Evolutionary conservation across 495 filamentous ascomycete genomes (phyloP).

Genomic region (Extremus antarcticus): DNA sequence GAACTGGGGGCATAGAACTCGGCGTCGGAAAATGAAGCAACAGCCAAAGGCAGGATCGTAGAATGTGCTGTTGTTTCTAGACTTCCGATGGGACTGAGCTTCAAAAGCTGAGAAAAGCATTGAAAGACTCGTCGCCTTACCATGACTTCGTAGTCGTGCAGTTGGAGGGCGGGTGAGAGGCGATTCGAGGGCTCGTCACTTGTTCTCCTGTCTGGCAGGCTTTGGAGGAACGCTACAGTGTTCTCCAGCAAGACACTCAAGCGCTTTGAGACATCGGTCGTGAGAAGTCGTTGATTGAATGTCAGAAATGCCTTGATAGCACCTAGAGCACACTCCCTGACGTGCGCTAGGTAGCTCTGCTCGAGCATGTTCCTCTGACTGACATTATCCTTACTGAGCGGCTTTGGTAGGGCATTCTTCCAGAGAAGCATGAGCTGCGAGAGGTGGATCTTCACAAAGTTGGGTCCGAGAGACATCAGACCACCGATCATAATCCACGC

Average conservation of each 20-base stretch:
- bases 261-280: constrained; percentile 86
- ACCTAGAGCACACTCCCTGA: constrained; percentile 88
- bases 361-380: constrained; percentile 72
- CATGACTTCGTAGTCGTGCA: constrained; percentile 90
- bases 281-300: constrained; percentile 85
- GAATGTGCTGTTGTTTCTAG: constrained; percentile 81
- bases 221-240: constrained; percentile 76
- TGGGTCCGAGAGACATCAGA: constrained; percentile 90
- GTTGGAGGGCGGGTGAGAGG: constrained; percentile 73
- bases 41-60: constrained; percentile 82
- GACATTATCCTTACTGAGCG: constrained; percentile 80
- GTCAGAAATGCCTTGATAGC: constrained; percentile 86
- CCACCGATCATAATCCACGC: constrained; percentile 97
- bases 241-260: constrained; percentile 93
- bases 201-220: constrained; percentile 69
- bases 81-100: constrained; percentile 67
- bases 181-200: constrained; percentile 80
- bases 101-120: constrained; percentile 84
- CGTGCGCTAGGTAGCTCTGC: constrained; percentile 84
- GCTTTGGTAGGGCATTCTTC: constrained; percentile 94
- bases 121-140: constrained; percentile 85
- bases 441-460: constrained; percentile 97
- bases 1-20: constrained; percentile 76
- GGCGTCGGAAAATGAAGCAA: constrained; percentile 86
- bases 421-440: constrained; percentile 91